These are phyloP conservation scores for Ophiostoma angusticollis DNA, from an alignment of 2,329 filamentous ascomycete genomes.

Conservation along the genomic window DNA sequence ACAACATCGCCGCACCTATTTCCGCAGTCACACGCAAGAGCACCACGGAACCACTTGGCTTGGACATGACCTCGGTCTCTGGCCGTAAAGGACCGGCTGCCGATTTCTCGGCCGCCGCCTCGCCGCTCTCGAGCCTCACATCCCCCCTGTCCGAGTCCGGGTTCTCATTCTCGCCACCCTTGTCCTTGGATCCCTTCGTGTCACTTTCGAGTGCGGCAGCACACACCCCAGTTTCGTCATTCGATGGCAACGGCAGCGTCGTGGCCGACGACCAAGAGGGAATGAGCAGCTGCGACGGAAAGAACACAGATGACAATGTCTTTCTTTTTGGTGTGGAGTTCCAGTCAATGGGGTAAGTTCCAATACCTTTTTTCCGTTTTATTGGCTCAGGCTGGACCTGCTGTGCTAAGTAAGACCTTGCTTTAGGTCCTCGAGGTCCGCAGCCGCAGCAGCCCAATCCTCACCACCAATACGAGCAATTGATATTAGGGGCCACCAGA, in stretches of 20 bases:
- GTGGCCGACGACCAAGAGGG: not conserved
- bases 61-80: too few relatives aligned
- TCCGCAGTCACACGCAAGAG: too few relatives aligned
- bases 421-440: too few relatives aligned
- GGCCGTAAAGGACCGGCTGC: too few relatives aligned
- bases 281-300: not conserved
- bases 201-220: constrained; percentile 1
- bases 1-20: too few relatives aligned
- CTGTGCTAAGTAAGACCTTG: too few relatives aligned
- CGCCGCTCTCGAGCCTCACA: constrained; percentile 5
- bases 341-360: constrained; percentile 3
- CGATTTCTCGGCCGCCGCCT: too few relatives aligned
- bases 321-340: not conserved
- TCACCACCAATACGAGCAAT: constrained; percentile 8
- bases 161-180: constrained; percentile 8
- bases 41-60: too few relatives aligned
- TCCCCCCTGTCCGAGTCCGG: constrained; percentile 5
- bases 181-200: constrained; percentile 4
- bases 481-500: constrained; percentile 6
- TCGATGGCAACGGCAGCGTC: constrained; percentile 6
- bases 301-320: not conserved
- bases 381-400: too few relatives aligned
- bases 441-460: constrained; percentile 9
- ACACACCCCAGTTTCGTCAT: constrained; percentile 10
- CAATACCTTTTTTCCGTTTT: too few relatives aligned